Percentiles rank a stretch among this genome's conserved stretches.
phyloP scores from a whole-genome alignment of 768 basidiomycete species.

The Cystobasidiopsis lactophilus region DNA sequence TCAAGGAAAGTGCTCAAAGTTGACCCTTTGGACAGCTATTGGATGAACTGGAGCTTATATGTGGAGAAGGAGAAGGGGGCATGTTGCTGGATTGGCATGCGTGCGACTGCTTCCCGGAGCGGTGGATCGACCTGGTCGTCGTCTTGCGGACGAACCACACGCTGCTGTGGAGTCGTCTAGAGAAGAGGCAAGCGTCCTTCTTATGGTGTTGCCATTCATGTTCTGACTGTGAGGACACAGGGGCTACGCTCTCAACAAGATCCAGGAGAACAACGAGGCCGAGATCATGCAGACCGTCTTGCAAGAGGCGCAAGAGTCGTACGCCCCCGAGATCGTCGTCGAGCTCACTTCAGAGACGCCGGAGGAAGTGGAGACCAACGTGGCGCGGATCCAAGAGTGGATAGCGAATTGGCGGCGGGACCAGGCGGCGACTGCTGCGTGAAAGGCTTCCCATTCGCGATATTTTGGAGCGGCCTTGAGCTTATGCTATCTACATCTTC shows the following conservation, averaged over 20 bases:
- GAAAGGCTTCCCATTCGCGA: no score
- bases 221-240: constrained; percentile 27
- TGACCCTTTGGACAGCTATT: constrained; percentile 36
- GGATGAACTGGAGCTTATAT: constrained; percentile 61
- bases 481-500: no score
- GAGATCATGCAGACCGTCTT: constrained; percentile 90
- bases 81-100: constrained; percentile 87
- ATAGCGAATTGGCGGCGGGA: constrained; percentile 41
- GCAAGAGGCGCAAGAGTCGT: constrained; percentile 70
- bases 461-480: no score
- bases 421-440: no score
- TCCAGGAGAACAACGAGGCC: constrained; percentile 93
- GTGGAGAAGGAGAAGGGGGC: constrained; percentile 36
- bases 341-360: constrained; percentile 54
- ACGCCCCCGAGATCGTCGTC: constrained; percentile 64
- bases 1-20: not conserved
- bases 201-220: not conserved
- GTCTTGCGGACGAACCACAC: constrained; percentile 77
- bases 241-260: constrained; percentile 69
- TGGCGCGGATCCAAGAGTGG: constrained; percentile 74
- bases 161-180: constrained; percentile 67
- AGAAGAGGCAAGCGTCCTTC: constrained; percentile 45
- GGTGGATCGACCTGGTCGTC: constrained; percentile 88
- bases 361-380: constrained; percentile 65
- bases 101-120: constrained; percentile 78